Evolutionary conservation across 2,329 filamentous ascomycete genomes (phyloP), one percentile per base, ranked within the genome.

Genomic region (Dothiorella sarmentorum): DNA sequence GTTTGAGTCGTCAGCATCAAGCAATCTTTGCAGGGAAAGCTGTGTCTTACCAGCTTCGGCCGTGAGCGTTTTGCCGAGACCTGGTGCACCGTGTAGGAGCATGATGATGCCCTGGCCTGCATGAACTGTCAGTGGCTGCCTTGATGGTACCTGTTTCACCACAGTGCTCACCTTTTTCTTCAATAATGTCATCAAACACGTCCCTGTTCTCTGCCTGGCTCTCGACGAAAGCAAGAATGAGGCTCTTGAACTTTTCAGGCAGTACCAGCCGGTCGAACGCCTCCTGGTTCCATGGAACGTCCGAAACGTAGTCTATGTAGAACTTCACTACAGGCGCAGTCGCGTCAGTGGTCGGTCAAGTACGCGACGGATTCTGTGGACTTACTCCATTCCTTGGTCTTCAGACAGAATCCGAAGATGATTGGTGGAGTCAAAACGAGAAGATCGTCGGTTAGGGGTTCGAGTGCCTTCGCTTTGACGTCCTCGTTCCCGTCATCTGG

Each of bases 261-360:
- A 72, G 66, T 17, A 70, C 65, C 11, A 72, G 64, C n/a, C 62
- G 64, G 13, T 68, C 63, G 60, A 70, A 72, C 0, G 69, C 66
- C 7, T 64, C 60, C 33, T 68, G 59, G 56, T 69, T 69, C 66
- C 66, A 72, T 10, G 56, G 43, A 42, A 71, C 69, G 2, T 63
- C 53, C 5, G 70, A n/a, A n/a, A n/a, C 56, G 20, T 62, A 31
- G 43, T 70, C 63, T n/a, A 71, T 63, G 60, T 40, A 53, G 15
- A 44, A 27, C 7, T 17, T 31, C 26, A 38, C 29, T 35, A 4
- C 42, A 4, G 11, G 2, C 4, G 4, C 4, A 29, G 11, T 22
- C 20, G 9, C n/a, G 6, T 43, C n/a, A 56, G 37, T 18, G 1
- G n/a, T 52, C 7, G 7, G 9, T 3, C 2, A 17, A 11, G 7